Evolutionary conservation across 495 filamentous ascomycete genomes (phyloP), one percentile per base, ranked within the genome.

Genomic region (Poronia punctata): DNA sequence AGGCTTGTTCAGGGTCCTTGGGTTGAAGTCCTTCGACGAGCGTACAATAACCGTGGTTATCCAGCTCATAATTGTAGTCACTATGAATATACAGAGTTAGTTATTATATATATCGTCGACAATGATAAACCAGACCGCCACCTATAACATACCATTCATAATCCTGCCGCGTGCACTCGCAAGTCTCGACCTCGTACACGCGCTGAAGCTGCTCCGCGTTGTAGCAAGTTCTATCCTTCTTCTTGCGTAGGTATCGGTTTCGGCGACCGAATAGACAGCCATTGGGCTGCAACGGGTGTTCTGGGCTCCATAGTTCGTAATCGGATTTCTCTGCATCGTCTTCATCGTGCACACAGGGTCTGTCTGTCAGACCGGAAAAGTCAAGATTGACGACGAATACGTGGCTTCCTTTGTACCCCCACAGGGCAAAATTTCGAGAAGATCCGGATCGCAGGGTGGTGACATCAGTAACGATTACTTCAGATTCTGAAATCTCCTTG

Each of bases 231-330:
- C 67, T 62, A 4, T 75, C 72, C 11, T 66, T 52, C 54, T 82
- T 86, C 72, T 96, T 97, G 55, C 93, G 85, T 57, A 92, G 77
- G 50, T 97, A 99, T 56, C 88, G 75, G 33, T 88, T 76, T 25
- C 83, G 68, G 64, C 95, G 93, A 12, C 93, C 93, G 56, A 97
- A 99, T 4, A 99, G 68, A 59, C 93, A 99, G 35, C 86, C 74
- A 37, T 83, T 66, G 3, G 80, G 66, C 52, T 84, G 78, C 24
- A 72, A 53, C 1, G 89, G 89, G 57, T 95, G 89, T 42, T 71
- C 71, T 10, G 93, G 89, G 36, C 71, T 72, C 88, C 88, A 99
- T 31, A 90, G 63, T 35, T 83, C 71, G 65, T 93, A 97, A 45
- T 79, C 73, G n/a, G 71, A 77, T 18, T 78, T 73, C 2, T 64